These are phyloP conservation scores for Exophiala calicioides DNA, from an alignment of 2,329 filamentous ascomycete genomes.

Conservation along the genomic window DNA sequence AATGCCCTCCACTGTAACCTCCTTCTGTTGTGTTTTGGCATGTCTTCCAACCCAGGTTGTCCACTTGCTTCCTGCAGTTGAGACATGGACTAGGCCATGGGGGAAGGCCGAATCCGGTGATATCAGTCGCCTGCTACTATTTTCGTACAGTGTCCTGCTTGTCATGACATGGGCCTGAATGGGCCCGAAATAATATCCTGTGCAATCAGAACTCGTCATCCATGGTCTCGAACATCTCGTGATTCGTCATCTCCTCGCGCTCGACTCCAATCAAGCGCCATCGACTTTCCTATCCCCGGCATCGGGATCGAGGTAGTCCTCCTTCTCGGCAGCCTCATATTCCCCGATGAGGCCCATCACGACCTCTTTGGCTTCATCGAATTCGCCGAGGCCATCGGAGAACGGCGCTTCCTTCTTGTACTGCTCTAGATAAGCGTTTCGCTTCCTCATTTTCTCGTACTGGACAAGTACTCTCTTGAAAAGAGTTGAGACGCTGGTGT, in stretches of 20 bases:
- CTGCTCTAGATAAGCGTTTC: slow-evolving; percentile 92
- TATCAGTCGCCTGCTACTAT: no score
- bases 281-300: slow-evolving; percentile 31
- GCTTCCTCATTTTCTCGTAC: slow-evolving; percentile 91
- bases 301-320: slow-evolving; percentile 82
- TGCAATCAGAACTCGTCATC: not conserved
- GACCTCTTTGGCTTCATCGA: slow-evolving; percentile 90
- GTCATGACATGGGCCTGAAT: no score
- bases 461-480: slow-evolving; percentile 93
- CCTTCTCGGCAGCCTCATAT: slow-evolving; percentile 91
- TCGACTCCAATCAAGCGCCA: slow-evolving; percentile 13
- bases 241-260: not conserved
- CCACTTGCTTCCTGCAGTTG: no score
- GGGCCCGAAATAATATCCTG: no score
- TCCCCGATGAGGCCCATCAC: slow-evolving; percentile 88
- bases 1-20: no score
- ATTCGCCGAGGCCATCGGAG: slow-evolving; percentile 85
- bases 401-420: slow-evolving; percentile 97
- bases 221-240: slow-evolving; percentile 1
- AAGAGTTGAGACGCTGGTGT: slow-evolving; percentile 93
- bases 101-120: no score
- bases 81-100: no score
- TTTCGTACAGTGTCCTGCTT: no score
- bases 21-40: no score
- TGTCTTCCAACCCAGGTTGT: no score